These are phyloP conservation scores for Salvia sclarea DNA, from an alignment of 305 asterid species.

Conservation along the genomic window DNA sequence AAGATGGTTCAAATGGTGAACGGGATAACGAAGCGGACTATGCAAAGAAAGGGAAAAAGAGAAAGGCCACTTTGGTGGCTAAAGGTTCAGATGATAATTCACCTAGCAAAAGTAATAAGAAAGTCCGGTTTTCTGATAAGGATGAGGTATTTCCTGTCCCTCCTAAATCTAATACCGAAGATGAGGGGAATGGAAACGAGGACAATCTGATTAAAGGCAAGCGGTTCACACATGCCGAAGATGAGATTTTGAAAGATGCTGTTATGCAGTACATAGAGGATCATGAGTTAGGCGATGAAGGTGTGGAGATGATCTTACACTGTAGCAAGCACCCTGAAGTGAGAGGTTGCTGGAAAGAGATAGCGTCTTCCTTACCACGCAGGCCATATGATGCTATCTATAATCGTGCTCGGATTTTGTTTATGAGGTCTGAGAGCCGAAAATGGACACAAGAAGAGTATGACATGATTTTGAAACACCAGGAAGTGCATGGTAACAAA, in stretches of 20 bases:
- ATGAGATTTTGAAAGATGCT: slow-evolving; percentile 56
- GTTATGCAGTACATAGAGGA: slow-evolving; percentile 53
- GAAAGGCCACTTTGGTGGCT: slow-evolving; percentile 28
- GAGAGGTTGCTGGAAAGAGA: slow-evolving; percentile 72
- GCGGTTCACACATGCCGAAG: slow-evolving; percentile 68
- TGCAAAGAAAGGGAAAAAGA: slow-evolving; percentile 31
- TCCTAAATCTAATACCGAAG: slow-evolving; percentile 26
- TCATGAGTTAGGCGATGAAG: slow-evolving; percentile 66
- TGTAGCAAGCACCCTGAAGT: slow-evolving; percentile 41
- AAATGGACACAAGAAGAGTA: slow-evolving; percentile 78
- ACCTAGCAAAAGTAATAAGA: slow-evolving; percentile 53
- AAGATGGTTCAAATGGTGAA: slow-evolving; percentile 10
- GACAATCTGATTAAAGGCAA: slow-evolving; percentile 58
- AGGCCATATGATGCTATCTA: slow-evolving; percentile 50
- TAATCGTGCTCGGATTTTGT: slow-evolving; percentile 59
- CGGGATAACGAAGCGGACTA: background rate
- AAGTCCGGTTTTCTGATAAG: slow-evolving; percentile 61
- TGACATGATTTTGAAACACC: slow-evolving; percentile 39
- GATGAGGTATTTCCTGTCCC: slow-evolving; percentile 53
- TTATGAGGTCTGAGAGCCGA: slow-evolving; percentile 47
- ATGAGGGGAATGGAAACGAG: slow-evolving; percentile 16
- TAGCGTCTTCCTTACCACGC: slow-evolving; percentile 55
- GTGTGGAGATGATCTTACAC: slow-evolving; percentile 62
- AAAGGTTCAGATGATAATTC: slow-evolving; percentile 29
- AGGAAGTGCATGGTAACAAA: slow-evolving; percentile 50